Percentiles rank a stretch among this genome's conserved stretches.
Evolutionary conservation across 768 basidiomycete genomes (phyloP).

Genomic region (Leccinum ochraceum): DNA sequence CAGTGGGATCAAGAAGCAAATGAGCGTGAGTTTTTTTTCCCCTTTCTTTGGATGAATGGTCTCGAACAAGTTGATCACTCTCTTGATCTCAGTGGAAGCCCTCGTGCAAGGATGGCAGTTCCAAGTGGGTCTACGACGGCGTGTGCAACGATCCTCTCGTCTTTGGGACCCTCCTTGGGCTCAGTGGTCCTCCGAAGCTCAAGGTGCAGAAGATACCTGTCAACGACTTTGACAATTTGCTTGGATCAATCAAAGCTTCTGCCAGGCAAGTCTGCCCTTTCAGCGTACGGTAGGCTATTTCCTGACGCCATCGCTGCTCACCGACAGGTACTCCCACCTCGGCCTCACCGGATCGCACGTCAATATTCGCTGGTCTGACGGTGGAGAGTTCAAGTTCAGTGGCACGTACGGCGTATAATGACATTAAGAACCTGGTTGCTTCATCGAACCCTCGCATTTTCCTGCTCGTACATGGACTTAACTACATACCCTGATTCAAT

Average conservation of each 20-base stretch:
- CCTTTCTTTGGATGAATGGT: not conserved
- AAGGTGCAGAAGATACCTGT: conserved; percentile 49
- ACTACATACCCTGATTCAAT: not conserved
- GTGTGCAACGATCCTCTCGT: conserved; percentile 48
- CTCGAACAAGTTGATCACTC: not conserved
- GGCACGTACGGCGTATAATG: conserved; percentile 44
- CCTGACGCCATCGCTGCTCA: not conserved
- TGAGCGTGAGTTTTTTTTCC: conserved; percentile 33
- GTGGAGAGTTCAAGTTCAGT: conserved; percentile 60
- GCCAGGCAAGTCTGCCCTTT: conserved; percentile 34
- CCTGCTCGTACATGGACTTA: conserved; percentile 1
- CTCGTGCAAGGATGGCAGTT: conserved; percentile 45
- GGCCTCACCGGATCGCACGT: conserved; percentile 42
- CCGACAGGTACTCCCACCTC: conserved; percentile 40
- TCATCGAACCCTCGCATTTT: not conserved
- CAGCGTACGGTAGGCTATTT: not conserved
- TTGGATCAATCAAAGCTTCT: conserved; percentile 38
- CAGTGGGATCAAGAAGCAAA: conserved; percentile 54
- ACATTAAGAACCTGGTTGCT: not conserved
- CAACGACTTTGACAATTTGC: conserved; percentile 34
- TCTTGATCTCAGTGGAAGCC: conserved; percentile 46
- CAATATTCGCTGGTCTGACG: conserved; percentile 46
- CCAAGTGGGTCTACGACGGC: conserved; percentile 55
- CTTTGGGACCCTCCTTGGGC: conserved; percentile 46
- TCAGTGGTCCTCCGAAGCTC: conserved; percentile 47